A percentile compares a stretch with the other conserved stretches of the same genome.
These are phyloP conservation scores for Pseudozyma hubeiensis DNA, from an alignment of 1,284 basidiomycete genomes.

Conservation along the genomic window DNA sequence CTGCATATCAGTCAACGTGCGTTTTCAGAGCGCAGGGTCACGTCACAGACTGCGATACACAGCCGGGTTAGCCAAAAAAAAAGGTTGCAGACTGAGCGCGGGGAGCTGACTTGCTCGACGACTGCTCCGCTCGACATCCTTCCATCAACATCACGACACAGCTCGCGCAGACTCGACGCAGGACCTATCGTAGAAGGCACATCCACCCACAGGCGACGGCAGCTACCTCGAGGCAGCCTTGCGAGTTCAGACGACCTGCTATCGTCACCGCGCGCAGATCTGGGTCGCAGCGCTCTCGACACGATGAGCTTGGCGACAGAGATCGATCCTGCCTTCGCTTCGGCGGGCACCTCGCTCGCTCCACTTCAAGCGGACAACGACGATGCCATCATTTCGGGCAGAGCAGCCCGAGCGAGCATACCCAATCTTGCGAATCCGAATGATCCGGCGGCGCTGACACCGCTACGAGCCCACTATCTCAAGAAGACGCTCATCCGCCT, in stretches of 20 bases:
- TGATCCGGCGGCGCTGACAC: slow-evolving; percentile 74
- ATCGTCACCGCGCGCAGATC: neutral
- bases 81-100: too few relatives aligned
- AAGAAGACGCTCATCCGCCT: slow-evolving; percentile 92
- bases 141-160: neutral
- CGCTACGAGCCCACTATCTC: slow-evolving; percentile 90
- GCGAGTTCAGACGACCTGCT: too few relatives aligned
- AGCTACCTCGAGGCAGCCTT: too few relatives aligned
- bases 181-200: too few relatives aligned
- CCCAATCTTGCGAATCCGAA: slow-evolving; percentile 28
- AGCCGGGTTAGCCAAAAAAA: neutral
- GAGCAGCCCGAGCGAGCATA: slow-evolving; percentile 40
- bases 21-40: neutral
- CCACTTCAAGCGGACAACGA: slow-evolving; percentile 16
- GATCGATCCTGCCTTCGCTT: slow-evolving; percentile 49
- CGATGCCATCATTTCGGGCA: slow-evolving; percentile 27
- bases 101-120: too few relatives aligned
- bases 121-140: neutral
- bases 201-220: too few relatives aligned
- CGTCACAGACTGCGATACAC: neutral
- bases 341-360: slow-evolving; percentile 46
- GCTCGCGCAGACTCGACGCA: too few relatives aligned
- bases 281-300: neutral
- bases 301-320: slow-evolving; percentile 20
- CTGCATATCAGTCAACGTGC: slow-evolving; percentile 1